Evolutionary conservation across 2,329 filamentous ascomycete genomes (phyloP), one percentile per base, ranked within the genome.

Genomic region (Leptographium lundbergii): DNA sequence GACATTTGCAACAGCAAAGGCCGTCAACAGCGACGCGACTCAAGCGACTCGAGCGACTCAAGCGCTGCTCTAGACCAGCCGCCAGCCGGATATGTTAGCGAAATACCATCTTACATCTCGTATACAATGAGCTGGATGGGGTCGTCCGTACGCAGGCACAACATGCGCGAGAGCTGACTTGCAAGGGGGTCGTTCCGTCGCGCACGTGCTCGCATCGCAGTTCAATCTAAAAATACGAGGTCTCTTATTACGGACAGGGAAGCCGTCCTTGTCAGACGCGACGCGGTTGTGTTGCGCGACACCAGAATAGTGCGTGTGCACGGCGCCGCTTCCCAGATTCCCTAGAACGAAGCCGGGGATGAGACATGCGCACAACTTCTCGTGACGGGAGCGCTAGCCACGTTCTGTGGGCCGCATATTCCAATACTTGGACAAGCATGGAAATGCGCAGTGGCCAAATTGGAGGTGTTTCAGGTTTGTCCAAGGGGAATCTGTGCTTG

Each of bases 301-400:
- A 19, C 7, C 17, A 9, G 19, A 19, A 42, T 42, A 42, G 14
- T 42, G 19, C 17, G 4, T n/a, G 13, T 45, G 51, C 51, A 53
- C 27, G 25, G 32, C 50, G 39, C 13, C 17, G 39, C 34, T 13
- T 7, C 34, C 34, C 2, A 42, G 17, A 17, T 42, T 13, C 7
- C 14, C 13, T n/a, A 17, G 19, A 45, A 45, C 17, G 4, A 19
- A 45, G 19, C 42, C 42, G 17, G 17, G 17, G 17, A 45, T 42
- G 6, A 45, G 42, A 45, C 19, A 45, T 45, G 24, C 53, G n/a
- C 22, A 54, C 53, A 45, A 55, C 53, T 24, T 25, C 53, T 55
- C 36, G 14, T 32, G 54, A 34, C 54, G 54, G 54, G 54, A 56
- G 54, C 54, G 54, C 39, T 56, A 56, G 54, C n/a, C 36, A 55